Evolutionary conservation across 192 early-diverging fungal species (phyloP).

Genomic region (Linnemannia elongata): DNA sequence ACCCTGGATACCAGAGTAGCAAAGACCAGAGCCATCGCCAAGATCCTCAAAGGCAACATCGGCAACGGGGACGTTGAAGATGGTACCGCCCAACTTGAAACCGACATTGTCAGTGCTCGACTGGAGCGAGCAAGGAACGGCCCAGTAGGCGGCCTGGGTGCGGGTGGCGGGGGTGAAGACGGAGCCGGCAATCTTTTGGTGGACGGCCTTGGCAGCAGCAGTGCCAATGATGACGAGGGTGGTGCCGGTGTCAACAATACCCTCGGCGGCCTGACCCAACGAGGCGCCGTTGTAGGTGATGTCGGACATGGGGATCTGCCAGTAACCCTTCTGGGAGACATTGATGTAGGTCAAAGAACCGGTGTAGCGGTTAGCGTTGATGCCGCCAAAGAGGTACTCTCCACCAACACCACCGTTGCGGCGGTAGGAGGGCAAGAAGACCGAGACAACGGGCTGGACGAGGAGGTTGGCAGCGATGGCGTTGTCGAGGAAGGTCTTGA

Average conservation of each 20-base stretch:
- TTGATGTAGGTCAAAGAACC: slow-evolving; percentile 69
- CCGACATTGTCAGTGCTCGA: slow-evolving; percentile 31
- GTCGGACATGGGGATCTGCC: slow-evolving; percentile 68
- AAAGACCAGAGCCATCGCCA: slow-evolving; percentile 20
- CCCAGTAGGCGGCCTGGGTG: slow-evolving; percentile 9
- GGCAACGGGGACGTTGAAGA: slow-evolving; percentile 48
- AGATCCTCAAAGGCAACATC: slow-evolving; percentile 53
- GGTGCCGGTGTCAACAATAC: slow-evolving; percentile 76
- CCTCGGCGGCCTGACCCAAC: slow-evolving; percentile 38
- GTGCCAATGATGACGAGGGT: slow-evolving; percentile 71
- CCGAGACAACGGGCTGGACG: slow-evolving; percentile 69
- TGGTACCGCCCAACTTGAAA: slow-evolving; percentile 54
- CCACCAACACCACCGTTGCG: slow-evolving; percentile 57
- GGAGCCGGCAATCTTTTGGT: slow-evolving; percentile 29
- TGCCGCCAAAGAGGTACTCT: slow-evolving; percentile 69
- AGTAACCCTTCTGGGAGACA: slow-evolving; percentile 64
- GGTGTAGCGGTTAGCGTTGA: slow-evolving; percentile 59
- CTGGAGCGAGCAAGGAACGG: slow-evolving; percentile 32
- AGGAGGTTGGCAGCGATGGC: slow-evolving; percentile 68
- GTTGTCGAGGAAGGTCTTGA: slow-evolving; percentile 66
- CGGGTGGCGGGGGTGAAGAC: slow-evolving; percentile 9
- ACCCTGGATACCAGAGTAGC: slow-evolving; percentile 42
- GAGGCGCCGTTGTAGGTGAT: slow-evolving; percentile 50
- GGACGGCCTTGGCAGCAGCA: slow-evolving; percentile 66
- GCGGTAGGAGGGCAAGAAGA: slow-evolving; percentile 67